Evolutionary conservation across 2,329 filamentous ascomycete genomes (phyloP).

Genomic region (Dactylellina cionopaga): DNA sequence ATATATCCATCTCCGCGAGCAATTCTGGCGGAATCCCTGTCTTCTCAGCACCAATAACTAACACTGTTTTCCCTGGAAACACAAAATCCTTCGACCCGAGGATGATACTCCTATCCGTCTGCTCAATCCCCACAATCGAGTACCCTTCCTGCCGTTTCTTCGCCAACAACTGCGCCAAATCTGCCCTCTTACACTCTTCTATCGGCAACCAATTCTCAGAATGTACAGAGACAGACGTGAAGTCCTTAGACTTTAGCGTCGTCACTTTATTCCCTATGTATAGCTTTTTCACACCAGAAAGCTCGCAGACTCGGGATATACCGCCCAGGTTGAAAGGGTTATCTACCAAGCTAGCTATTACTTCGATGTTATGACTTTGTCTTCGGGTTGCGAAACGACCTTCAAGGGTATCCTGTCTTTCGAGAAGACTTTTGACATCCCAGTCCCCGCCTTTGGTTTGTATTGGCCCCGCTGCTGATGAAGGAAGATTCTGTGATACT

Average conservation of each 20-base stretch:
- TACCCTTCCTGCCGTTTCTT: slow-evolving; percentile 64
- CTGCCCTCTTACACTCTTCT: slow-evolving; percentile 58
- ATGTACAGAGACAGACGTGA: slow-evolving; percentile 65
- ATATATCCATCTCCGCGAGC: slow-evolving; percentile 64
- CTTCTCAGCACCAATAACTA: slow-evolving; percentile 66
- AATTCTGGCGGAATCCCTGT: slow-evolving; percentile 65
- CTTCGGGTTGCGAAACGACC: slow-evolving; percentile 54
- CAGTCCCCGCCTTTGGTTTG: slow-evolving; percentile 66
- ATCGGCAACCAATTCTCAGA: slow-evolving; percentile 66
- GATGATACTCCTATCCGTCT: slow-evolving; percentile 65
- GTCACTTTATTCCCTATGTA: slow-evolving; percentile 62
- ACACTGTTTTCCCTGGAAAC: slow-evolving; percentile 60
- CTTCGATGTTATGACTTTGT: slow-evolving; percentile 54
- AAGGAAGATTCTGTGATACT: background rate
- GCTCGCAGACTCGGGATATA: slow-evolving; percentile 64
- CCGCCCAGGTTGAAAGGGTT: slow-evolving; percentile 56
- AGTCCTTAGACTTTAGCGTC: slow-evolving; percentile 62
- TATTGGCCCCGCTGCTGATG: slow-evolving; percentile 59
- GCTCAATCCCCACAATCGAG: slow-evolving; percentile 67
- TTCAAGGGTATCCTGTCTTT: slow-evolving; percentile 53
- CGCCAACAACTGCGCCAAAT: slow-evolving; percentile 61
- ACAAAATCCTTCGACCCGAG: slow-evolving; percentile 59
- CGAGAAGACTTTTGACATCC: slow-evolving; percentile 59
- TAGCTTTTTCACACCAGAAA: slow-evolving; percentile 64
- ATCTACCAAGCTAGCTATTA: slow-evolving; percentile 63